These are phyloP conservation scores for Phytophthora cryptogea DNA, from an alignment of 352 stramenopile genomes.

Conservation along the genomic window DNA sequence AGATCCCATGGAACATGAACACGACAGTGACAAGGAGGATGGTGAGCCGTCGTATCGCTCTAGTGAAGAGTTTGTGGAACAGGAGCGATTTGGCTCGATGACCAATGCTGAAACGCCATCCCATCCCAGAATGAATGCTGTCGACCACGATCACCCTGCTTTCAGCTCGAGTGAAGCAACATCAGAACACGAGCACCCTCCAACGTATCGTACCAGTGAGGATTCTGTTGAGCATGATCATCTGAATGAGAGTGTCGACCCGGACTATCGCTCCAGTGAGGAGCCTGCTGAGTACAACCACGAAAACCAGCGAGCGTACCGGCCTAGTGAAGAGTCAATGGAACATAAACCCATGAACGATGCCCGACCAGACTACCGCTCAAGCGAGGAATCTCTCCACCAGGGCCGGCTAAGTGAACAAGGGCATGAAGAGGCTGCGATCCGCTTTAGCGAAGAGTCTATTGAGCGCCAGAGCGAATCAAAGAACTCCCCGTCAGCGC, in stretches of 20 bases:
- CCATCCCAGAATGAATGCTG: slow-evolving; percentile 2
- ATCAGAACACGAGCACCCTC: background rate
- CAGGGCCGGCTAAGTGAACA: background rate
- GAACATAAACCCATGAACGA: slow-evolving; percentile 1
- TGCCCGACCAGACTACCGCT: background rate
- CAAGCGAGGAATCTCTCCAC: slow-evolving; percentile 2
- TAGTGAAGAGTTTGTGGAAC: slow-evolving; percentile 5
- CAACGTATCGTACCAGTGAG: slow-evolving; percentile 2
- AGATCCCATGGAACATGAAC: slow-evolving; percentile 32
- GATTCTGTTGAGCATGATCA: slow-evolving; percentile 4
- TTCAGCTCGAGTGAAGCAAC: slow-evolving; percentile 10
- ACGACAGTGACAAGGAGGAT: slow-evolving; percentile 33
- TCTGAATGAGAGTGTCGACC: slow-evolving; percentile 6
- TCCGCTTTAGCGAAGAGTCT: slow-evolving; percentile 1
- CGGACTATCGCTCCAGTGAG: slow-evolving; percentile 11
- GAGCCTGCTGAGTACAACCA: slow-evolving; percentile 8
- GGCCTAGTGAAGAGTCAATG: slow-evolving; percentile 12
- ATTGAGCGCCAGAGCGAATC: background rate
- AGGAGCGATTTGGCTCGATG: background rate
- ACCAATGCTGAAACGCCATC: slow-evolving; percentile 17
- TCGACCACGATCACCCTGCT: slow-evolving; percentile 6
- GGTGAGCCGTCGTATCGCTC: slow-evolving; percentile 14
- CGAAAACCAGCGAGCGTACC: background rate
- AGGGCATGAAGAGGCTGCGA: background rate
- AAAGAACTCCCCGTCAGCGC: background rate